A percentile compares a stretch with the other conserved stretches of the same genome.
phyloP scores from a whole-genome alignment of 371 early-diverging fungal genomes.

The Dichotomocladium elegans region DNA sequence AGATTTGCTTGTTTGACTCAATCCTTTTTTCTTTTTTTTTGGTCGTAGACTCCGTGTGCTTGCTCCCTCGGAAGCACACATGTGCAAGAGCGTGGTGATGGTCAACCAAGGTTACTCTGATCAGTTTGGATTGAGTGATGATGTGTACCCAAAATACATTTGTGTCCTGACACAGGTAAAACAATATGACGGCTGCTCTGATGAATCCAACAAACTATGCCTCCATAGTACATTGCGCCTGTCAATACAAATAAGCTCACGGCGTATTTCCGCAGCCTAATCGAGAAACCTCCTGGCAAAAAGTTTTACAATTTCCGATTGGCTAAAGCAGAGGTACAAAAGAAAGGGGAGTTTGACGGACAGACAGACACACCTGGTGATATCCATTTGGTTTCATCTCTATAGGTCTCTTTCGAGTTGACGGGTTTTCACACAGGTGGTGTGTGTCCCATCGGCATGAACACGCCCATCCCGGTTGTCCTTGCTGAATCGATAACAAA shows the following conservation, averaged over 20 bases:
- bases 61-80: constrained; percentile 67
- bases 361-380: background rate
- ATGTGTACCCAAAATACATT: constrained; percentile 39
- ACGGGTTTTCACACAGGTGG: constrained; percentile 74
- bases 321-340: constrained; percentile 35
- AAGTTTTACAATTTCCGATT: constrained; percentile 61
- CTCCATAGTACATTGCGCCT: constrained; percentile 59
- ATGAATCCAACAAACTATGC: no score
- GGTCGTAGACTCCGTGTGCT: constrained; percentile 46
- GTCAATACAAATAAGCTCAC: constrained; percentile 64
- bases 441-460: constrained; percentile 65
- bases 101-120: constrained; percentile 52
- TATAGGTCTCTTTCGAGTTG: constrained; percentile 41
- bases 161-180: constrained; percentile 60
- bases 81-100: constrained; percentile 80
- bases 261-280: constrained; percentile 57
- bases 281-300: constrained; percentile 46
- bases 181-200: background rate
- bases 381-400: background rate
- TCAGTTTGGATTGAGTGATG: constrained; percentile 4
- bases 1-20: no score
- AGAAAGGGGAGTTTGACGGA: no score
- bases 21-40: background rate
- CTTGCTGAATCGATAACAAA: constrained; percentile 55
- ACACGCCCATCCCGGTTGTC: constrained; percentile 56